Conservation (phyloP, 78 protist species). For the Trichosphaerium sp. region DNA sequence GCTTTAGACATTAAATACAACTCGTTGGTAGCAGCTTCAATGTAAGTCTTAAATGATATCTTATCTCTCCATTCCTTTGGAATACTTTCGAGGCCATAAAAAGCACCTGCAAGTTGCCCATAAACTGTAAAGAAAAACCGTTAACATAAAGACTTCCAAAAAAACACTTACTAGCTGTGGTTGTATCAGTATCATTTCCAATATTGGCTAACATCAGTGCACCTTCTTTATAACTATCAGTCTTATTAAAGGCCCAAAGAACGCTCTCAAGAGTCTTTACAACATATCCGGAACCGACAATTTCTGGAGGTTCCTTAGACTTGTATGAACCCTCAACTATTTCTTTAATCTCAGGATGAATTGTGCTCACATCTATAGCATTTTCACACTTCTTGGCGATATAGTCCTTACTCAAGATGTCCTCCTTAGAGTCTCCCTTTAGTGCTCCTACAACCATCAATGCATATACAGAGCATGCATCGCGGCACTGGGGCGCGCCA, state of each 20-base stretch:
- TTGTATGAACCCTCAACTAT: constrained; percentile 1
- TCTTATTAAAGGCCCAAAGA: constrained; percentile 22
- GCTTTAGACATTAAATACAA: not conserved
- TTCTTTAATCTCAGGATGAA: constrained; percentile 4
- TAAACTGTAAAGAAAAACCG: too few species aligned
- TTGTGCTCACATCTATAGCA: constrained; percentile 4
- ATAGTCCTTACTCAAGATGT: not conserved
- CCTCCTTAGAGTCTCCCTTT: constrained; percentile 12
- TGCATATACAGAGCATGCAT: constrained; percentile 13
- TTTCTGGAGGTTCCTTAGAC: constrained; percentile 9
- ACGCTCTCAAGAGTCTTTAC: constrained; percentile 16
- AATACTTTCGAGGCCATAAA: constrained; percentile 18
- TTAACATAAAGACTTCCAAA: too few species aligned
- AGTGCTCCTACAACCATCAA: constrained; percentile 13
- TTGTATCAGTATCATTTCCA: constrained; percentile 36
- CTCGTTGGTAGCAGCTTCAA: not conserved
- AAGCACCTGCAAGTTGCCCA: constrained; percentile 39
- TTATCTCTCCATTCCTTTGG: constrained; percentile 17
- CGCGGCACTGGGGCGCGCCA: not conserved
- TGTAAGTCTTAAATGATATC: not conserved
- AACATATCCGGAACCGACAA: constrained; percentile 8
- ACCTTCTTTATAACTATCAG: constrained; percentile 14
- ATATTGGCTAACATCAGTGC: constrained; percentile 16
- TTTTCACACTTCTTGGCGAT: not conserved
- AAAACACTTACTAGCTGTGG: too few species aligned